Percentiles rank a stretch among this genome's conserved stretches.
Conservation (phyloP, 2,329 filamentous ascomycete genomes). For the Cordyceps cateniannulata region DNA sequence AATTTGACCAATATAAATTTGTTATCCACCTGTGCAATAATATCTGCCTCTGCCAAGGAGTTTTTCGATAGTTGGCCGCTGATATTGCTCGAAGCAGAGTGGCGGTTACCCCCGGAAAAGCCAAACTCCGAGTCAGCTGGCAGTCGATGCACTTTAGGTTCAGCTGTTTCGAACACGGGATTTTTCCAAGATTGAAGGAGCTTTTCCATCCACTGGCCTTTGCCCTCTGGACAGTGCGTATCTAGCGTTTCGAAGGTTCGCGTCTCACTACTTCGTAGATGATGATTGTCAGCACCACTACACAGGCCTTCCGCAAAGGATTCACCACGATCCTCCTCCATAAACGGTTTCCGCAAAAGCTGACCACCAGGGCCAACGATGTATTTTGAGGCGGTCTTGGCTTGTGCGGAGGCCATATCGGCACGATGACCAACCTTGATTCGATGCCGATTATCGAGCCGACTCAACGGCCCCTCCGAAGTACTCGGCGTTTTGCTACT, state of each 20-base stretch:
- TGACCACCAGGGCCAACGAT: conserved; percentile 36
- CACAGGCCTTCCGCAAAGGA: conserved; percentile 35
- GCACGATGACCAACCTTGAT: conserved; percentile 24
- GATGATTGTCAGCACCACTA: not conserved
- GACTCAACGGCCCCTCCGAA: conserved; percentile 14
- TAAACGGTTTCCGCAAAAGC: conserved; percentile 39
- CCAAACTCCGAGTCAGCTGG: conserved; percentile 18
- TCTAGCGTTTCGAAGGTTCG: not conserved
- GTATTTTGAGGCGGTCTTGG: not conserved
- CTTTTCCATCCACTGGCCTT: conserved; percentile 49
- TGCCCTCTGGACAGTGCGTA: conserved; percentile 3
- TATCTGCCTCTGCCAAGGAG: conserved; percentile 50
- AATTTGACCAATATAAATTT: conserved; percentile 80
- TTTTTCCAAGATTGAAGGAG: conserved; percentile 66
- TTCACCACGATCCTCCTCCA: conserved; percentile 17
- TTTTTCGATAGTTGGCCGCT: conserved; percentile 53
- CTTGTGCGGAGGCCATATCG: not conserved
- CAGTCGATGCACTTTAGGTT: conserved; percentile 39
- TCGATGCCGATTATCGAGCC: conserved; percentile 33
- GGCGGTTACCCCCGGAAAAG: not conserved
- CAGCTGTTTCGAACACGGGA: conserved; percentile 57
- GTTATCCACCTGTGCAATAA: conserved; percentile 77
- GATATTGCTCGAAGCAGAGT: conserved; percentile 25
- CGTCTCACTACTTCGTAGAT: not conserved
- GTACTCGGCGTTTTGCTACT: not conserved